A percentile compares a stretch with the other conserved stretches of the same genome.
Conservation (phyloP, 2,329 filamentous ascomycete genomes). For the Tolypocladium album region DNA sequence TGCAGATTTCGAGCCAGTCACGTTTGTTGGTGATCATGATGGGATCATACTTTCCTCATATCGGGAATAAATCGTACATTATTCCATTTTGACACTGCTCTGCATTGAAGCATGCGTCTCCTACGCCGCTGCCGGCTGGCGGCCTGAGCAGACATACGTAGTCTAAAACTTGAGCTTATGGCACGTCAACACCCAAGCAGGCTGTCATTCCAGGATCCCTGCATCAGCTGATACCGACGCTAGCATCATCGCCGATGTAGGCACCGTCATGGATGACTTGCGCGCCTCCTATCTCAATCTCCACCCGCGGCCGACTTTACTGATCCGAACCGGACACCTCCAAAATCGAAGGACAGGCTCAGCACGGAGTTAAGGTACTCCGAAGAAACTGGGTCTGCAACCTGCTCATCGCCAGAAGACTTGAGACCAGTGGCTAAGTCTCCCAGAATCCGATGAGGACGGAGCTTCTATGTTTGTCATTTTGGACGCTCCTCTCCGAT, state of each 20-base stretch:
- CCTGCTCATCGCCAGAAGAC: conserved; percentile 20
- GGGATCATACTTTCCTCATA: too few relatives aligned
- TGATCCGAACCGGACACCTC: conserved; percentile 24
- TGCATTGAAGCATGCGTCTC: too few relatives aligned
- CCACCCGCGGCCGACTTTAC: conserved; percentile 21
- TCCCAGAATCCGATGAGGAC: conserved; percentile 17
- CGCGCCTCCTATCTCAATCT: conserved; percentile 33
- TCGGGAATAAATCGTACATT: too few relatives aligned
- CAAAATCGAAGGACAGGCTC: conserved; percentile 6
- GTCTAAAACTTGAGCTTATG: conserved; percentile 34
- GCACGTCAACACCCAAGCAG: conserved; percentile 32
- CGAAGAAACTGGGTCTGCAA: conserved; percentile 29
- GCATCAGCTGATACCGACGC: conserved; percentile 23
- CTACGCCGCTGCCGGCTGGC: conserved; percentile 48
- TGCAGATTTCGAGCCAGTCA: too few relatives aligned
- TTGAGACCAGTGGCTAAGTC: conserved; percentile 36
- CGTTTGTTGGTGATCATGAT: too few relatives aligned
- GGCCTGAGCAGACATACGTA: conserved; percentile 42
- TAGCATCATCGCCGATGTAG: conserved; percentile 35
- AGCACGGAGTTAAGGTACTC: conserved; percentile 25
- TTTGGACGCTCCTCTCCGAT: background rate
- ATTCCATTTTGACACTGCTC: too few relatives aligned
- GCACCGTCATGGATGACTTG: conserved; percentile 32
- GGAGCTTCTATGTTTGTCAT: background rate
- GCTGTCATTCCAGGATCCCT: conserved; percentile 43